Conservation (phyloP, 805 yeast genomes). For the Saturnispora hagleri region DNA sequence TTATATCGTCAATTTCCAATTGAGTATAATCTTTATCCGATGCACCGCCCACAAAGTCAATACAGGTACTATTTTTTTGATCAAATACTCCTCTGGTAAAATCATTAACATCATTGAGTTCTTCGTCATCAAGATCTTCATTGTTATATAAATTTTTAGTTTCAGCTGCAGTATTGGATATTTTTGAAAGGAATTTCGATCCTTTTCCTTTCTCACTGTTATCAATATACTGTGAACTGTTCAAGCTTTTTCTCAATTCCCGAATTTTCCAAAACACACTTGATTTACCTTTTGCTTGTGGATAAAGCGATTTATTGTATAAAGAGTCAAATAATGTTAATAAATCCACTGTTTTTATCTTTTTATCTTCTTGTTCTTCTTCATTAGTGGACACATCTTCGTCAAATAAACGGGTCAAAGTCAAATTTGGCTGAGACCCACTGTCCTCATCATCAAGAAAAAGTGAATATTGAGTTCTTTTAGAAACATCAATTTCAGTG, state of each 20-base stretch:
- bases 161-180: background rate
- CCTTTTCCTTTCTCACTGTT: background rate
- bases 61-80: slow-evolving; percentile 11
- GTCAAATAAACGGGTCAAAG: slow-evolving; percentile 27
- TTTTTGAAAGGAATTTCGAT: background rate
- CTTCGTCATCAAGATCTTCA: slow-evolving; percentile 4
- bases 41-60: slow-evolving; percentile 22
- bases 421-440: slow-evolving; percentile 23
- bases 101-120: background rate
- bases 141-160: background rate
- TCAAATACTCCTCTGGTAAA: background rate
- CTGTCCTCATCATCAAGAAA: slow-evolving; percentile 23
- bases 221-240: background rate
- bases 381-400: slow-evolving; percentile 21
- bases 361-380: background rate
- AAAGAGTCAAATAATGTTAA: background rate
- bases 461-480: slow-evolving; percentile 26
- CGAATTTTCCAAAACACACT: slow-evolving; percentile 1
- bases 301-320: background rate
- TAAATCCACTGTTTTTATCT: background rate
- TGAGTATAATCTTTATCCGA: slow-evolving; percentile 17
- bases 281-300: background rate
- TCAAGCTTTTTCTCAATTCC: background rate
- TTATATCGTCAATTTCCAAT: slow-evolving; percentile 1
- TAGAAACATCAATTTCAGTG: slow-evolving; percentile 6